Percentiles rank a stretch among this genome's conserved stretches.
Evolutionary conservation across 1,284 basidiomycete genomes (phyloP).

Genomic region (Calocybe gambosa): DNA sequence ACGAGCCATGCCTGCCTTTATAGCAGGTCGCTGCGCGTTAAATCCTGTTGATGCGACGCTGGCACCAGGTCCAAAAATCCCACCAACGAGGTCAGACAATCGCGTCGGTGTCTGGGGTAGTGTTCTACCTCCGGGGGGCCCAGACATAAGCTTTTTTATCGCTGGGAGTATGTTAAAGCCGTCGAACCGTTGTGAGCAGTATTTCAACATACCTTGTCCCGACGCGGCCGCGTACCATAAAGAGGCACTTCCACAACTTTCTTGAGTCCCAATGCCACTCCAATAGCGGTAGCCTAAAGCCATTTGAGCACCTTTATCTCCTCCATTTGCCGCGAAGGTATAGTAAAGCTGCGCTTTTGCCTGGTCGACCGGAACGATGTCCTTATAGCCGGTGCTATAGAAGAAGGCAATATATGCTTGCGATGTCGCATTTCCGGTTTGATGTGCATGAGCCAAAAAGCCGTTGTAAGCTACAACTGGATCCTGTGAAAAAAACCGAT

Average conservation of each 20-base stretch:
- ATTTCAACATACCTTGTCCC: constrained; percentile 55
- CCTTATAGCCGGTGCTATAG: constrained; percentile 77
- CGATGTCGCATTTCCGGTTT: constrained; percentile 75
- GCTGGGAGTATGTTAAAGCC: constrained; percentile 21
- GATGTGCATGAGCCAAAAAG: constrained; percentile 53
- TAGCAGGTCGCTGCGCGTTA: constrained; percentile 66
- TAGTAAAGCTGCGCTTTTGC: constrained; percentile 85
- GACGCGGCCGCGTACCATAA: constrained; percentile 87
- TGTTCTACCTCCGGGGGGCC: constrained; percentile 88
- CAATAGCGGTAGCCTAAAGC: constrained; percentile 92
- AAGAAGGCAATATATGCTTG: constrained; percentile 86
- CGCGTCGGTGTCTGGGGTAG: constrained; percentile 79
- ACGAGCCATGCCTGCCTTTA: constrained; percentile 77
- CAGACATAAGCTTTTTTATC: constrained; percentile 78
- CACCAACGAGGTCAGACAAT: constrained; percentile 87
- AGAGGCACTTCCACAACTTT: constrained; percentile 77
- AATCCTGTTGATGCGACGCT: constrained; percentile 83
- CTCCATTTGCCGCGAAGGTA: constrained; percentile 87
- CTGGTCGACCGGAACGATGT: constrained; percentile 62
- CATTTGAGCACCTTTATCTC: constrained; percentile 86
- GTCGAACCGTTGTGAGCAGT: constrained; percentile 2
- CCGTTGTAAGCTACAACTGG: constrained; percentile 55
- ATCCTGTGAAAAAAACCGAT: constrained; percentile 52
- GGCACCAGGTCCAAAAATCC: constrained; percentile 90
- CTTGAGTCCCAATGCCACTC: constrained; percentile 88